Evolutionary conservation across 768 basidiomycete genomes (phyloP).

Genomic region (Kwoniella europaea): DNA sequence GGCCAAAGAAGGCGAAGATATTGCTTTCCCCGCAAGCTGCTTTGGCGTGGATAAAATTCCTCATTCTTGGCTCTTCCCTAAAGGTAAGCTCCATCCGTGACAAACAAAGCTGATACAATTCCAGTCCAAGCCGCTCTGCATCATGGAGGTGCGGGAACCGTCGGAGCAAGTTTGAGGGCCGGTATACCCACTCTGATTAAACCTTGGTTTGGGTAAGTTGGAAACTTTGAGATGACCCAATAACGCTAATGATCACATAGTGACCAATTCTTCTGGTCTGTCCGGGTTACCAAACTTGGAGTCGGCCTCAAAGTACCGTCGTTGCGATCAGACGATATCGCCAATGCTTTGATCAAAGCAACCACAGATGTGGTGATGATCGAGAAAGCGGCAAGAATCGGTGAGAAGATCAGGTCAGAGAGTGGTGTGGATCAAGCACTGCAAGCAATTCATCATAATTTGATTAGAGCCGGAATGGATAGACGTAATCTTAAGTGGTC

Average conservation of each 20-base stretch:
- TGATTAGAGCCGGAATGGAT: conserved; percentile 58
- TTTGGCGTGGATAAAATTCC: conserved; percentile 68
- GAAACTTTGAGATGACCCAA: neutral
- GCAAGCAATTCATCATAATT: conserved; percentile 65
- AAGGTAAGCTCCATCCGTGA: conserved; percentile 61
- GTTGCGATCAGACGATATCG: conserved; percentile 62
- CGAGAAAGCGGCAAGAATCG: conserved; percentile 65
- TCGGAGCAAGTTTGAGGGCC: conserved; percentile 68
- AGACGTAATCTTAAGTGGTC: conserved; percentile 33
- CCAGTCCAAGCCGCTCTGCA: conserved; percentile 68
- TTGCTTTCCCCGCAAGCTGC: conserved; percentile 61
- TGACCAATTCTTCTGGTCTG: conserved; percentile 72
- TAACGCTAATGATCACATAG: conserved; percentile 35
- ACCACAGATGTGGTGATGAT: conserved; percentile 68
- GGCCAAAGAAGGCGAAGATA: conserved; percentile 58
- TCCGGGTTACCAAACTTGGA: conserved; percentile 68
- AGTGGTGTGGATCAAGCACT: conserved; percentile 67
- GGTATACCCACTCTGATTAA: conserved; percentile 72
- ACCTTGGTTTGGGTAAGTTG: conserved; percentile 68
- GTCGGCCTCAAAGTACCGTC: conserved; percentile 66
- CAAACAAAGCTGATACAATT: conserved; percentile 64
- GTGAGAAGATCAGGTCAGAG: conserved; percentile 62
- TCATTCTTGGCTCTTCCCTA: conserved; percentile 62
- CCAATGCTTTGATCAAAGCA: conserved; percentile 65
- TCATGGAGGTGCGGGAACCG: conserved; percentile 75